phyloP scores from a whole-genome alignment of 2,329 filamentous ascomycete genomes.

The Chrysoporthe deuterocubensis region DNA sequence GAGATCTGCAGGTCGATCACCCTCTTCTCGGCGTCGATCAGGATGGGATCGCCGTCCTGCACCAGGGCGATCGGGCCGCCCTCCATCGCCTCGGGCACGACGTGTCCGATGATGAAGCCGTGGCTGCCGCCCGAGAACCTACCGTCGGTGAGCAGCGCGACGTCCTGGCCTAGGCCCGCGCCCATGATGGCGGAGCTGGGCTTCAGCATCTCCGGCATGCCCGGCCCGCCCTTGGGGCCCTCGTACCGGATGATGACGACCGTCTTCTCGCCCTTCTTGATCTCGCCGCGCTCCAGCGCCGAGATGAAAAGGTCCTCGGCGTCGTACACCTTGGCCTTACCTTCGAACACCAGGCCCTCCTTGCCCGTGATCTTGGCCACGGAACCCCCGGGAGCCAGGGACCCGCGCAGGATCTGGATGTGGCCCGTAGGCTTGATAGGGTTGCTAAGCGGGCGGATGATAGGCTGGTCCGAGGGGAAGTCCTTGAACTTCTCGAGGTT shows the following conservation, averaged over 20 bases:
- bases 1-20: constrained; percentile 70
- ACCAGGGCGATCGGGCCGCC: constrained; percentile 85
- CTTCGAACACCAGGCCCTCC: constrained; percentile 82
- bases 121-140: constrained; percentile 82
- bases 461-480: constrained; percentile 75
- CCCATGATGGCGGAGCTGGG: constrained; percentile 94
- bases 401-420: constrained; percentile 85
- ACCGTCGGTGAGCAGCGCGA: constrained; percentile 74
- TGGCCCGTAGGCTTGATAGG: constrained; percentile 89
- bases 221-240: constrained; percentile 89
- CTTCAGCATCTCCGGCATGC: constrained; percentile 95
- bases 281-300: constrained; percentile 75
- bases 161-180: constrained; percentile 76
- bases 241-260: constrained; percentile 93
- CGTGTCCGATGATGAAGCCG: constrained; percentile 86
- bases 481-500: constrained; percentile 78
- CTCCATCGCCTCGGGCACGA: constrained; percentile 84
- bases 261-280: constrained; percentile 85
- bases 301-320: constrained; percentile 81
- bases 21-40: constrained; percentile 79
- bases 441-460: constrained; percentile 79
- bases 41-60: constrained; percentile 78
- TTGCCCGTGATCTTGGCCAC: constrained; percentile 96
- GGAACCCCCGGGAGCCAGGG: constrained; percentile 82
- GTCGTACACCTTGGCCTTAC: constrained; percentile 81